phyloP scores from a whole-genome alignment of 192 early-diverging fungal species.

The Helicostylum pulchrum region DNA sequence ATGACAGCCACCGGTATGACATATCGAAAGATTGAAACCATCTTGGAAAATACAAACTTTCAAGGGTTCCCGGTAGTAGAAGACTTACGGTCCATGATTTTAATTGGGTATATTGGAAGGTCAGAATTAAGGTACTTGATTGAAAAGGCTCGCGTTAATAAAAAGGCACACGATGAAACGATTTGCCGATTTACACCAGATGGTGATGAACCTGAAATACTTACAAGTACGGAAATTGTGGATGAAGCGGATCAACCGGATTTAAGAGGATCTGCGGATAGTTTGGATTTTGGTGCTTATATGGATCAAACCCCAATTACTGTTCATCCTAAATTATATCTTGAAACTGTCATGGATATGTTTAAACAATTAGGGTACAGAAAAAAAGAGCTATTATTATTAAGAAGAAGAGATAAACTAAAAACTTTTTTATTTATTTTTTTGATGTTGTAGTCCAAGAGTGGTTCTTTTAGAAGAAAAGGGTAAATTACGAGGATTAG shows the following conservation, averaged over 20 bases:
- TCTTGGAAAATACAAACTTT: slow-evolving; percentile 51
- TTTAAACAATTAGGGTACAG: slow-evolving; percentile 76
- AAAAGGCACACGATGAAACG: slow-evolving; percentile 45
- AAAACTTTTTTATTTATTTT: neutral
- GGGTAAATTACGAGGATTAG: slow-evolving; percentile 61
- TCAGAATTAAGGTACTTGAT: slow-evolving; percentile 55
- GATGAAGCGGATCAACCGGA: slow-evolving; percentile 23
- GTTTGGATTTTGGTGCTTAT: slow-evolving; percentile 51
- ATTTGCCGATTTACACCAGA: slow-evolving; percentile 46
- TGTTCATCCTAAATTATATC: slow-evolving; percentile 62
- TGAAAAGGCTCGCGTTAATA: slow-evolving; percentile 46
- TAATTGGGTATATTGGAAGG: slow-evolving; percentile 71
- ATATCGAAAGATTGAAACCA: slow-evolving; percentile 46
- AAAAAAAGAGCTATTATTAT: neutral
- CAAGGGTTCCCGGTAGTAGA: slow-evolving; percentile 79
- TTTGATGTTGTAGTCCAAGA: slow-evolving; percentile 50
- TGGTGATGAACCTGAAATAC: slow-evolving; percentile 25
- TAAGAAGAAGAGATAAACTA: neutral
- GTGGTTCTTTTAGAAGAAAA: slow-evolving; percentile 64
- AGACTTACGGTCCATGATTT: slow-evolving; percentile 49
- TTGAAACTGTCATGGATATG: slow-evolving; percentile 76
- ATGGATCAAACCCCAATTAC: slow-evolving; percentile 69
- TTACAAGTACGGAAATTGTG: slow-evolving; percentile 11
- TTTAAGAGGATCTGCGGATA: slow-evolving; percentile 31
- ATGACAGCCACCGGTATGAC: slow-evolving; percentile 55